These are phyloP conservation scores for Lunasporangiospora selenospora DNA, from an alignment of 192 early-diverging fungal genomes.

Conservation along the genomic window DNA sequence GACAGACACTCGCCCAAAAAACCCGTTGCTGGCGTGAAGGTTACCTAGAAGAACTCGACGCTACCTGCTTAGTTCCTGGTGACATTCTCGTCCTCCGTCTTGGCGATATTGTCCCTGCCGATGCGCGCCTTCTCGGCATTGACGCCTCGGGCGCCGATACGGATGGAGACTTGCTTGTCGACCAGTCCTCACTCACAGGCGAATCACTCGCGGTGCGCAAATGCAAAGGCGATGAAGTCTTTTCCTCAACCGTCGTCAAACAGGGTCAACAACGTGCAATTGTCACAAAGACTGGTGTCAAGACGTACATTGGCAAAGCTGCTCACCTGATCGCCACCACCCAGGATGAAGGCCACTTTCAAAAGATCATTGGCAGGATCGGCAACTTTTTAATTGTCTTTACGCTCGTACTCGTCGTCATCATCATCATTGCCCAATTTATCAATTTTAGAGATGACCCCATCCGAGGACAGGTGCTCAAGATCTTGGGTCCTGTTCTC, in stretches of 20 bases:
- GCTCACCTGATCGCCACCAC: conserved; percentile 74
- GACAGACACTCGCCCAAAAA: conserved; percentile 74
- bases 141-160: conserved; percentile 58
- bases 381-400: conserved; percentile 80
- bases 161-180: conserved; percentile 64
- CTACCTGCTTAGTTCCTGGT: conserved; percentile 68
- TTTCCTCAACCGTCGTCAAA: conserved; percentile 75
- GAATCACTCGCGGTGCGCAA: conserved; percentile 74
- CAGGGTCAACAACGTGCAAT: conserved; percentile 77
- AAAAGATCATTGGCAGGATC: conserved; percentile 78
- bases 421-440: conserved; percentile 60
- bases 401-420: conserved; percentile 54
- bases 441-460: conserved; percentile 50
- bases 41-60: conserved; percentile 54
- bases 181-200: conserved; percentile 77
- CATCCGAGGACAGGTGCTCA: conserved; percentile 61
- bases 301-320: conserved; percentile 79
- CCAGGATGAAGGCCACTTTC: conserved; percentile 76
- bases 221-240: conserved; percentile 64
- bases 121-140: conserved; percentile 62
- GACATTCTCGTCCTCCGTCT: conserved; percentile 74
- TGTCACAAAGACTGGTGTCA: conserved; percentile 72
- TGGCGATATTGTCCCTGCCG: conserved; percentile 82
- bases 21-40: conserved; percentile 67
- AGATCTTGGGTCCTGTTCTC: conserved; percentile 64